Conservation (phyloP, 2,329 filamentous ascomycete species). For the Dactylellina haptotyla region DNA sequence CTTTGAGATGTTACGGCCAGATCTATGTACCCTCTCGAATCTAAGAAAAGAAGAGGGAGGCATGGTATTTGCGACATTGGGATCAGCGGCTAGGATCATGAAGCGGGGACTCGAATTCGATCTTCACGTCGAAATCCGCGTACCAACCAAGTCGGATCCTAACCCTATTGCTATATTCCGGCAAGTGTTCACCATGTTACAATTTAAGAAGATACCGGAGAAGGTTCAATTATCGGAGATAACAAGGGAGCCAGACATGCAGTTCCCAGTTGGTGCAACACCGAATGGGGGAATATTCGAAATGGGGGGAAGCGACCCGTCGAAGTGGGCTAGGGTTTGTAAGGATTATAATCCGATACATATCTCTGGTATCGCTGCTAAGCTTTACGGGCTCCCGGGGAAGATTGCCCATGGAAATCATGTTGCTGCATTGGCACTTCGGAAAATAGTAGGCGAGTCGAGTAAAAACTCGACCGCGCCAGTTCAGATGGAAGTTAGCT, state of each 20-base stretch:
- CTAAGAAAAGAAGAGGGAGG: constrained; percentile 14
- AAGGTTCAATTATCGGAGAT: constrained; percentile 8
- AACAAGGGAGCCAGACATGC: constrained; percentile 10
- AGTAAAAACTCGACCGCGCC: background rate
- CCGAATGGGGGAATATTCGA: background rate
- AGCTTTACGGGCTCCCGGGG: constrained; percentile 29
- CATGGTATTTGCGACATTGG: constrained; percentile 30
- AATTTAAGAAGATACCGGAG: constrained; percentile 34
- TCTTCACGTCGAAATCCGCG: constrained; percentile 13
- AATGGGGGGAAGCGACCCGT: constrained; percentile 10
- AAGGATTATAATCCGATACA: constrained; percentile 50
- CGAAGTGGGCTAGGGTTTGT: constrained; percentile 42
- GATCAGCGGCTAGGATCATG: constrained; percentile 31
- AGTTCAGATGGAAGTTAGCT: constrained; percentile 18
- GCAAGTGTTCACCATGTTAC: constrained; percentile 24
- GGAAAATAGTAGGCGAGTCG: background rate
- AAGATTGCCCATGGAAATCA: constrained; percentile 50
- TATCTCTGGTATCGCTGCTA: constrained; percentile 34
- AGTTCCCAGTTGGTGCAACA: constrained; percentile 11
- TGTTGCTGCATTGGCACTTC: constrained; percentile 31
- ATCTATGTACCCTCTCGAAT: constrained; percentile 21
- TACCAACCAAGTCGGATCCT: background rate
- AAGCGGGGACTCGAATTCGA: constrained; percentile 45
- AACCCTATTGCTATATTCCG: constrained; percentile 24
- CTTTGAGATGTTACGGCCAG: constrained; percentile 32